Percentiles rank a stretch among this genome's conserved stretches.
phyloP scores from a whole-genome alignment of 1,284 basidiomycete genomes.

The Malassezia yamatoensis region DNA sequence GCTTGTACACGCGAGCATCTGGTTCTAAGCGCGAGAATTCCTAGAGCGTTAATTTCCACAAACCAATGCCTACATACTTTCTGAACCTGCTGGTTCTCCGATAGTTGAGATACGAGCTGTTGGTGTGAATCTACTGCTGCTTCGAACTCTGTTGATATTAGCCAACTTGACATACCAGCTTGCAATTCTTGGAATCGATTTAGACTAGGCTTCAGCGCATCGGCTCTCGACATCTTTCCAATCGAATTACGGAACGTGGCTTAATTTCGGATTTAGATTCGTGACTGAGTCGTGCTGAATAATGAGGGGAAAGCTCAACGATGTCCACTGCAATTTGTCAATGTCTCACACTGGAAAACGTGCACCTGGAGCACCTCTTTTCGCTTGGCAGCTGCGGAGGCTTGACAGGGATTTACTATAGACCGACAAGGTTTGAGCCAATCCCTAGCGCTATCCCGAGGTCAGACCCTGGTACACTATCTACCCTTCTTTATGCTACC shows the following conservation, averaged over 20 bases:
- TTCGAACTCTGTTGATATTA: slow-evolving; percentile 22
- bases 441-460: too few species aligned
- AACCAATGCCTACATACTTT: slow-evolving; percentile 55
- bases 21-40: slow-evolving; percentile 70
- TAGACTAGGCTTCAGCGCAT: not conserved
- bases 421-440: too few species aligned
- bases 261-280: too few species aligned
- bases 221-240: not conserved
- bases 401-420: too few species aligned
- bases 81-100: slow-evolving; percentile 83
- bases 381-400: too few species aligned
- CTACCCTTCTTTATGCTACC: too few species aligned
- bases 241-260: not conserved
- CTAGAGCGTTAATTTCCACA: slow-evolving; percentile 50
- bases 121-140: slow-evolving; percentile 33
- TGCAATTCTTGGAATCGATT: slow-evolving; percentile 10
- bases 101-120: slow-evolving; percentile 57
- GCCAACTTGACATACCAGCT: not conserved
- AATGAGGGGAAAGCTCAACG: not conserved
- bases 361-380: not conserved
- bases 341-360: not conserved
- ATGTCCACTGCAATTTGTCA: not conserved
- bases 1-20: slow-evolving; percentile 78
- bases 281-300: not conserved
- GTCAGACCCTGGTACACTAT: too few species aligned